phyloP scores from a whole-genome alignment of 225 moss, liverwort and hornwort genomes.

The Pleurozium schreberi region DNA sequence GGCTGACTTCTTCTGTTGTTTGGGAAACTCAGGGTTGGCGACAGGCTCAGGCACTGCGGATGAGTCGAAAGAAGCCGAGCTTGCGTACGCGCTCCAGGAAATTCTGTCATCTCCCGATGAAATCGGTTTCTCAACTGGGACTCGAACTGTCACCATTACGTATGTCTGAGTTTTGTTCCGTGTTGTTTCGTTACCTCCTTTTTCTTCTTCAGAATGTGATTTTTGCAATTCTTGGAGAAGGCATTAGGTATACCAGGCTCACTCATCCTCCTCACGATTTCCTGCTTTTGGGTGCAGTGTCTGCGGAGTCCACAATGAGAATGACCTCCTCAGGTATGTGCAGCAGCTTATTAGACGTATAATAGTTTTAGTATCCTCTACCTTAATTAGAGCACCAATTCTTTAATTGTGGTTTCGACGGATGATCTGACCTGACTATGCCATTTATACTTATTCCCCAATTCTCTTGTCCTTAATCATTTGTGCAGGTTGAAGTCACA shows the following conservation, averaged over 20 bases:
- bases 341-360: background rate
- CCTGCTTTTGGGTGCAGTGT: constrained; percentile 38
- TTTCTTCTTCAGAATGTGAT: background rate
- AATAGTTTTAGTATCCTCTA: background rate
- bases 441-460: background rate
- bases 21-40: constrained; percentile 13
- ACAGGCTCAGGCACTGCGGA: constrained; percentile 46
- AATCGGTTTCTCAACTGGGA: constrained; percentile 50
- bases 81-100: constrained; percentile 40
- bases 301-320: constrained; percentile 70
- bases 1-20: background rate
- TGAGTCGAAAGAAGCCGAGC: constrained; percentile 42
- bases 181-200: background rate
- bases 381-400: background rate
- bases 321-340: constrained; percentile 61
- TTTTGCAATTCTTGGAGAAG: background rate
- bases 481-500: constrained; percentile 52
- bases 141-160: constrained; percentile 57
- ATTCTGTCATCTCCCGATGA: constrained; percentile 39
- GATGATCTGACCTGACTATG: background rate
- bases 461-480: background rate
- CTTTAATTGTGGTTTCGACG: background rate
- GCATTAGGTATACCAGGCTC: background rate
- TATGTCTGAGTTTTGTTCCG: background rate
- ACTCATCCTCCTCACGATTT: background rate